phyloP scores from a whole-genome alignment of 257 asterid genomes.

The Solanum habrochaites region DNA sequence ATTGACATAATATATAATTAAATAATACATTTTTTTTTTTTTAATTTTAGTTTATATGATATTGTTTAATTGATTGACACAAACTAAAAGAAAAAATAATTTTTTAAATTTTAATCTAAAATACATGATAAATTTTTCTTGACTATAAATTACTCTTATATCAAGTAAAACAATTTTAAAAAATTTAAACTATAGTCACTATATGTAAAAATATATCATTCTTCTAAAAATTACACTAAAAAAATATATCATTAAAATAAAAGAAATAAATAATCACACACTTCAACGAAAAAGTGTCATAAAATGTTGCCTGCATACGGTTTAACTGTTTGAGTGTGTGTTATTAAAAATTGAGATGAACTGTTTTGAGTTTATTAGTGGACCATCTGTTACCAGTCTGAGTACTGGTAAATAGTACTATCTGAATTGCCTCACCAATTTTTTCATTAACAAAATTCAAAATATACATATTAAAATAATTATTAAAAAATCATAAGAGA shows the following conservation, averaged over 20 bases:
- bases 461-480: not conserved
- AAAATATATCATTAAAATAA: too few relatives aligned
- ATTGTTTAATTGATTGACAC: not conserved
- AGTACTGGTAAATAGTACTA: not conserved
- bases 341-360: not conserved
- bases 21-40: too few relatives aligned
- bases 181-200: not conserved
- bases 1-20: not conserved
- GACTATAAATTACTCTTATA: not conserved
- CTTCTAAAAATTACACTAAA: not conserved
- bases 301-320: not conserved
- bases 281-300: not conserved
- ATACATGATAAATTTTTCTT: not conserved
- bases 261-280: not conserved
- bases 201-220: not conserved
- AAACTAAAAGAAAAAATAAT: not conserved
- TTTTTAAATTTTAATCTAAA: not conserved
- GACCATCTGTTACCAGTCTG: not conserved
- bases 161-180: not conserved
- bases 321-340: not conserved
- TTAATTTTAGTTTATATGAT: too few relatives aligned
- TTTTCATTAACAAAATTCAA: not conserved
- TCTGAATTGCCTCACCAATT: not conserved
- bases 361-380: too few relatives aligned
- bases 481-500: accelerated